Evolutionary conservation across 805 yeast species (phyloP).

Genomic region (Blastobotrys terrestris): DNA sequence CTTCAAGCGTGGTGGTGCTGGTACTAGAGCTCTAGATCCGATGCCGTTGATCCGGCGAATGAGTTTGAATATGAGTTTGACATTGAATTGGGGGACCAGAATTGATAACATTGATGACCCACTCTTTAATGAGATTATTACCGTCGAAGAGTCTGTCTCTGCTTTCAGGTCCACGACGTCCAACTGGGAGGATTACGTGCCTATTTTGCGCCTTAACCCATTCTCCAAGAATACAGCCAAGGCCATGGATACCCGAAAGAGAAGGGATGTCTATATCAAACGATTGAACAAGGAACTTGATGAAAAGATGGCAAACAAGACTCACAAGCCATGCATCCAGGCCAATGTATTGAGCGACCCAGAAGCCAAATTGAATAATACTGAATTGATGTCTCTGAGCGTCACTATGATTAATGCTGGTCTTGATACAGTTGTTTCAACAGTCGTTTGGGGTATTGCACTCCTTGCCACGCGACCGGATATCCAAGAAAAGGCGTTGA

Average conservation of each 20-base stretch:
- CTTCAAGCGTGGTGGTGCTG: slow-evolving; percentile 7
- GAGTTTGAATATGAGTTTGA: slow-evolving; percentile 33
- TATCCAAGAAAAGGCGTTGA: slow-evolving; percentile 18
- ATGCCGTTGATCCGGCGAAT: slow-evolving; percentile 5
- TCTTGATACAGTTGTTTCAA: slow-evolving; percentile 4
- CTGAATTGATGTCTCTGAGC: slow-evolving; percentile 5
- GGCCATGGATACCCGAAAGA: slow-evolving; percentile 11
- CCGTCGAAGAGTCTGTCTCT: slow-evolving; percentile 28
- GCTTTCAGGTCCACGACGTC: slow-evolving; percentile 32
- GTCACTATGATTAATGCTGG: slow-evolving; percentile 9
- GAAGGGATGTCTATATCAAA: slow-evolving; percentile 18
- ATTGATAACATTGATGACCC: slow-evolving; percentile 29
- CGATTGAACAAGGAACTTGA: slow-evolving; percentile 14
- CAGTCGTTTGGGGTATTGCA: slow-evolving; percentile 1
- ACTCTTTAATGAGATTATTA: slow-evolving; percentile 26
- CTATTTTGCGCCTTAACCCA: slow-evolving; percentile 23
- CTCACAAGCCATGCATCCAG: slow-evolving; percentile 22
- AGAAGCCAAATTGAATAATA: slow-evolving; percentile 16
- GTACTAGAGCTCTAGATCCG: slow-evolving; percentile 5
- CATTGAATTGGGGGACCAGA: slow-evolving; percentile 36
- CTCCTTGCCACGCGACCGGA: slow-evolving; percentile 38
- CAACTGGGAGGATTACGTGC: slow-evolving; percentile 35
- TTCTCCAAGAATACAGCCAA: background rate
- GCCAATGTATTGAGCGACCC: slow-evolving; percentile 21
- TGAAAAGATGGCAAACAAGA: slow-evolving; percentile 12